These are phyloP conservation scores for Mrakia frigida DNA, from an alignment of 768 basidiomycete genomes.

Conservation along the genomic window DNA sequence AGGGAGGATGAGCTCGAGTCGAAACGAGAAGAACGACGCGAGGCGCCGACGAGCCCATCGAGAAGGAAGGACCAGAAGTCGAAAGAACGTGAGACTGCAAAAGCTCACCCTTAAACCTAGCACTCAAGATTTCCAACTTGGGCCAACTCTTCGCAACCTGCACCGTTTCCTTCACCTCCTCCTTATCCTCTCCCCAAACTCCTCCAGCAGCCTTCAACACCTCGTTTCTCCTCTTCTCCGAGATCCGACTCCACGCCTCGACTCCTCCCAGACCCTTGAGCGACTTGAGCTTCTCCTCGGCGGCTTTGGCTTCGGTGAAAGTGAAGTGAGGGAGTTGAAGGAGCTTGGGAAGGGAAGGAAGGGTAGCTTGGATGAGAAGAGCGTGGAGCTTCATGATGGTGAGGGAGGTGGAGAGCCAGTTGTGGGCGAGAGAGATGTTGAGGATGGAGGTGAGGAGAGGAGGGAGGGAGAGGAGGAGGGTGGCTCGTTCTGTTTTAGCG, in stretches of 20 bases:
- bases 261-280: conserved; percentile 43
- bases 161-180: conserved; percentile 49
- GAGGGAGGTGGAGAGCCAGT: conserved; percentile 78
- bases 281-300: conserved; percentile 35
- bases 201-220: conserved; percentile 19
- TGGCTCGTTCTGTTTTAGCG: conserved; percentile 59
- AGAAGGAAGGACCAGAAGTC: too few relatives aligned
- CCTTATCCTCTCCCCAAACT: conserved; percentile 52
- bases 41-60: too few relatives aligned
- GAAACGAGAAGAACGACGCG: neutral
- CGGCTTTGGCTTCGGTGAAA: conserved; percentile 44
- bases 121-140: conserved; percentile 69
- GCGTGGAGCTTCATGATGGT: conserved; percentile 75
- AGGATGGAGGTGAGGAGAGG: conserved; percentile 71
- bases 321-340: conserved; percentile 73
- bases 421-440: conserved; percentile 74
- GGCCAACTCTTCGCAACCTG: conserved; percentile 65
- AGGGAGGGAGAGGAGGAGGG: conserved; percentile 66
- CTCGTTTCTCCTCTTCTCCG: conserved; percentile 3
- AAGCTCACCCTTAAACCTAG: conserved; percentile 71
- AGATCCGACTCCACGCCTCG: conserved; percentile 40
- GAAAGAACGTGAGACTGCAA: neutral
- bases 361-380: conserved; percentile 75
- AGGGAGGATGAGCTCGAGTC: neutral
- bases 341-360: conserved; percentile 45